phyloP scores from a whole-genome alignment of 2,329 filamentous ascomycete genomes.

The Fusarium guadeloupense region DNA sequence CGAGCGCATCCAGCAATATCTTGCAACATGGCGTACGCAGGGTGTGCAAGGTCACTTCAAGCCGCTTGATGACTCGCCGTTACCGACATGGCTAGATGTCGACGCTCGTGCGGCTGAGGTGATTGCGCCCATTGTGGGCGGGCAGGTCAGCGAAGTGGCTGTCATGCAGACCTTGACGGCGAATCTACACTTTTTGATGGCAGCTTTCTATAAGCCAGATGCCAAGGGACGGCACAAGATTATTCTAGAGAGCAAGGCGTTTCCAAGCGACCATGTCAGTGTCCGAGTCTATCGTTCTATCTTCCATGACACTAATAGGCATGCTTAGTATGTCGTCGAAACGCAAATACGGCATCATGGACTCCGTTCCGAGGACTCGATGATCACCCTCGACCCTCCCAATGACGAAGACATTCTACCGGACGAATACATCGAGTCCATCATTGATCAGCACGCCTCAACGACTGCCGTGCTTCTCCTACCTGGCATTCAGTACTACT shows the following conservation, averaged over 20 bases:
- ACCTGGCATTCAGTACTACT: conserved; percentile 87
- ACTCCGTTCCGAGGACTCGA: conserved; percentile 68
- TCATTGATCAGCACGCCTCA: conserved; percentile 76
- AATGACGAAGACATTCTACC: conserved; percentile 61
- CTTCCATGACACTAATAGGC: conserved; percentile 8
- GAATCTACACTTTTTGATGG: conserved; percentile 81
- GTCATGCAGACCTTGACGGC: conserved; percentile 85
- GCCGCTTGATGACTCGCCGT: conserved; percentile 69
- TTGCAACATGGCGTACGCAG: conserved; percentile 81
- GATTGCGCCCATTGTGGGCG: conserved; percentile 76
- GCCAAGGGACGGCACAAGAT: conserved; percentile 70
- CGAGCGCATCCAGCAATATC: conserved; percentile 71
- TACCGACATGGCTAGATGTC: conserved; percentile 78
- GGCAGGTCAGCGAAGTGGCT: conserved; percentile 73
- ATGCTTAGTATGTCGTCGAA: conserved; percentile 74
- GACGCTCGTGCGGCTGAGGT: conserved; percentile 73
- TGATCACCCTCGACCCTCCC: conserved; percentile 74
- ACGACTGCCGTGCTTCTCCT: conserved; percentile 77
- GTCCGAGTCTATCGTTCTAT: too few relatives aligned
- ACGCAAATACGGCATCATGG: conserved; percentile 78
- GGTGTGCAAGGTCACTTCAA: conserved; percentile 85
- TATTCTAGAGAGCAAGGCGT: conserved; percentile 83
- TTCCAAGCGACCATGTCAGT: conserved; percentile 80
- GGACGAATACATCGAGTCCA: conserved; percentile 73
- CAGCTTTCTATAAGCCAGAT: conserved; percentile 80